A percentile compares a stretch with the other conserved stretches of the same genome.
Evolutionary conservation across 441 rosid genomes (phyloP).

Genomic region (Biscutella laevigata): DNA sequence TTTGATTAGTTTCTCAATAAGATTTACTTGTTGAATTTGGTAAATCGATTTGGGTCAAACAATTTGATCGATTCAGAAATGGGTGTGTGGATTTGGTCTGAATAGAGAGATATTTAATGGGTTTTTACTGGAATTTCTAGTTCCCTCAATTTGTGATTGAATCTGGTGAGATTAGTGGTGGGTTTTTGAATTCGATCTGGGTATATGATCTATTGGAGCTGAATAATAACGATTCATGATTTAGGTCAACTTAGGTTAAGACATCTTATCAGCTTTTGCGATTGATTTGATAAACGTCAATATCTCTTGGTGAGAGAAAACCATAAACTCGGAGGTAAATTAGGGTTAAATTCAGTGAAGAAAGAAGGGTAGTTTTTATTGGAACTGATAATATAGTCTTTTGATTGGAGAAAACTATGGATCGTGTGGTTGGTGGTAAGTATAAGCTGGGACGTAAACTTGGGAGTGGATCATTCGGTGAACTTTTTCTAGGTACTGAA

Average conservation of each 20-base stretch:
- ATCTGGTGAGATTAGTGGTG: not conserved
- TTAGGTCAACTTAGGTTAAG: slow-evolving; percentile 23
- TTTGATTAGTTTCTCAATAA: slow-evolving; percentile 3
- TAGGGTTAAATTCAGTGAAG: no score
- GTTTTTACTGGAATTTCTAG: not conserved
- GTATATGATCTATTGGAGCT: slow-evolving; percentile 4
- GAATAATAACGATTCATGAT: slow-evolving; percentile 10
- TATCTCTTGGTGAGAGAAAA: not conserved
- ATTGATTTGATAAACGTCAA: not conserved
- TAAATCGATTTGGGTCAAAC: slow-evolving; percentile 14
- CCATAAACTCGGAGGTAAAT: not conserved
- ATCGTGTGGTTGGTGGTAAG: slow-evolving; percentile 83
- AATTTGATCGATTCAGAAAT: no score
- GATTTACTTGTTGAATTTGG: slow-evolving; percentile 4
- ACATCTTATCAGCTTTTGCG: no score
- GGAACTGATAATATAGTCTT: no score
- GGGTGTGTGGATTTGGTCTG: no score
- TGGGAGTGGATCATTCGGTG: slow-evolving; percentile 97
- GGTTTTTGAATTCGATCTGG: slow-evolving; percentile 13
- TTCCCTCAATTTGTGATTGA: not conserved
- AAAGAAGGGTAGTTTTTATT: not conserved
- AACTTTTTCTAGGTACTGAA: slow-evolving; percentile 71
- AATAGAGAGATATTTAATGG: no score
- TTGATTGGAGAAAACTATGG: slow-evolving; percentile 37
- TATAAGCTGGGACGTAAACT: slow-evolving; percentile 93